Evolutionary conservation across 305 asterid species (phyloP).

Genomic region (Salvia sclarea): DNA sequence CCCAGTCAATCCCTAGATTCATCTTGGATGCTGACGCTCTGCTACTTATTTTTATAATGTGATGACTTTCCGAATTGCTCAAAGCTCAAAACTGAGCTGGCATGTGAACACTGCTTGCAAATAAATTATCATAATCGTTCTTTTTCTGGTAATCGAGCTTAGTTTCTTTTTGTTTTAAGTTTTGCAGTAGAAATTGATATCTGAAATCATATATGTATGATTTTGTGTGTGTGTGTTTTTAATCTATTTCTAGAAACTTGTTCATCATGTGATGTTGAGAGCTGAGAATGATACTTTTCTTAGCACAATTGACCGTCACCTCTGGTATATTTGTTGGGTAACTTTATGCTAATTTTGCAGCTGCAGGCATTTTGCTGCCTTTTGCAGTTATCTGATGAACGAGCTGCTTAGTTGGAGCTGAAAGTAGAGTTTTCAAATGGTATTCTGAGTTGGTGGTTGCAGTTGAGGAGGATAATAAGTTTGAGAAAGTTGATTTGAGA

Average conservation of each 20-base stretch:
- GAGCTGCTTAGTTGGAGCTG: constrained; percentile 17
- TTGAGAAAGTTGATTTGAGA: constrained; percentile 19
- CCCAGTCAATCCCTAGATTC: constrained; percentile 18
- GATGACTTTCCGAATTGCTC: constrained; percentile 1
- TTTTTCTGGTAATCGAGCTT: constrained; percentile 5
- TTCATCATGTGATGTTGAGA: background rate
- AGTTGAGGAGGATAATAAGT: constrained; percentile 4
- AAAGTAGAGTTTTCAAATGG: constrained; percentile 13
- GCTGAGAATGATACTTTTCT: background rate
- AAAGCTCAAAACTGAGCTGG: constrained; percentile 27
- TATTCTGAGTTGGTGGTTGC: constrained; percentile 30
- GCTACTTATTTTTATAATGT: background rate
- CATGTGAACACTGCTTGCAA: constrained; percentile 13
- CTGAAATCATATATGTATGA: background rate
- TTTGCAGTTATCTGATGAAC: constrained; percentile 26
- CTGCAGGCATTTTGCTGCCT: constrained; percentile 29
- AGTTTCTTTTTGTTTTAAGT: constrained; percentile 1
- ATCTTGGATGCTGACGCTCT: background rate
- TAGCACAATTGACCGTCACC: background rate
- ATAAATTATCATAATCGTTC: background rate
- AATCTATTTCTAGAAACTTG: background rate
- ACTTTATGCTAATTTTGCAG: constrained; percentile 6
- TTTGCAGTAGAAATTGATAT: constrained; percentile 8
- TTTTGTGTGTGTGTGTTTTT: background rate
- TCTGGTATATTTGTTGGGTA: background rate